Evolutionary conservation across 2,329 filamentous ascomycete genomes (phyloP).

Genomic region (Xylaria arbuscula): DNA sequence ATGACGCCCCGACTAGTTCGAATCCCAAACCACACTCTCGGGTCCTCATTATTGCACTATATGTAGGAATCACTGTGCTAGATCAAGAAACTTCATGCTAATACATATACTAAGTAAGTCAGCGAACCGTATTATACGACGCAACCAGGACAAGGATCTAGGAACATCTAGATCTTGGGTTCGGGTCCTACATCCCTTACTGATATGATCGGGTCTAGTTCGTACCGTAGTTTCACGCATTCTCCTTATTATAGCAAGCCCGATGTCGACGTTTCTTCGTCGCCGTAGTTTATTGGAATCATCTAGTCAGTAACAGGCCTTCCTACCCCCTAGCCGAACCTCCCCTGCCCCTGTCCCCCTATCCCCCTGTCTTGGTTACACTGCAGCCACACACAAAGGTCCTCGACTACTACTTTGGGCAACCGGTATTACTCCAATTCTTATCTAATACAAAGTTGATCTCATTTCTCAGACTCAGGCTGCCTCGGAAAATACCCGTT

Average conservation of each 20-base stretch:
- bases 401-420: slow-evolving; percentile 37
- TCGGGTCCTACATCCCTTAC: slow-evolving; percentile 23
- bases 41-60: slow-evolving; percentile 22
- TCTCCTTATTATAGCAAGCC: slow-evolving; percentile 25
- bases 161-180: slow-evolving; percentile 6
- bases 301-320: slow-evolving; percentile 13
- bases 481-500: slow-evolving; percentile 21
- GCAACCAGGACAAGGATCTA: slow-evolving; percentile 16
- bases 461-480: slow-evolving; percentile 17
- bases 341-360: neutral
- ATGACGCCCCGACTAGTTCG: slow-evolving; percentile 28
- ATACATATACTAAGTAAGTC: neutral
- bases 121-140: slow-evolving; percentile 8
- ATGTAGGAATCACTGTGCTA: slow-evolving; percentile 1
- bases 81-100: neutral
- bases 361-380: slow-evolving; percentile 29
- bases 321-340: slow-evolving; percentile 4
- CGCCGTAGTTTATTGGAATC: slow-evolving; percentile 13
- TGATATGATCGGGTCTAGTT: slow-evolving; percentile 20
- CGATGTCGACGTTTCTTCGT: neutral
- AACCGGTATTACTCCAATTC: slow-evolving; percentile 28
- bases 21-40: slow-evolving; percentile 39
- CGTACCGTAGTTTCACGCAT: slow-evolving; percentile 20
- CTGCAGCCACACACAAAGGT: slow-evolving; percentile 35
- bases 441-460: slow-evolving; percentile 25